Percentiles rank a stretch among this genome's conserved stretches.
phyloP scores from a whole-genome alignment of 139 green algal species.

The Limnomonas spitsbergensis region DNA sequence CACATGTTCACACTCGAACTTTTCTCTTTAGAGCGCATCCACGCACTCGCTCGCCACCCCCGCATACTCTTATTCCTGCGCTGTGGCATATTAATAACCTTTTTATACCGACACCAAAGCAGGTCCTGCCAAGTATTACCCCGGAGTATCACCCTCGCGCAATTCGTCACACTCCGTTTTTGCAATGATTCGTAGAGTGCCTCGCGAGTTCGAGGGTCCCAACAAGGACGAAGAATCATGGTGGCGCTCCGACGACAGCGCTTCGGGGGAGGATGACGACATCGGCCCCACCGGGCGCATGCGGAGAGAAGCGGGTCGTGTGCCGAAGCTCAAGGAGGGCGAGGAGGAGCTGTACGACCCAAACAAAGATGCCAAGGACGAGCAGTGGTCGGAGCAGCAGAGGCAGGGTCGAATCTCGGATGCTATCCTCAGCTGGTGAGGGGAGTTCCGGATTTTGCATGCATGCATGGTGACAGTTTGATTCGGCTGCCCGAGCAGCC shows the following conservation, averaged over 20 bases:
- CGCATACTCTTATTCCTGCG: too few species aligned
- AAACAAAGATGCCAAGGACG: neutral
- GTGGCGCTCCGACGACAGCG: neutral
- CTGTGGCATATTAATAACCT: too few species aligned
- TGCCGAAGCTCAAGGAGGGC: neutral
- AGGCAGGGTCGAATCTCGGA: neutral
- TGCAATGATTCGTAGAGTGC: neutral
- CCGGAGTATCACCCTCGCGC: neutral
- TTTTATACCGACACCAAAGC: too few species aligned
- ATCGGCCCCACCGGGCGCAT: too few species aligned
- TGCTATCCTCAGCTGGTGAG: conserved; percentile 2
- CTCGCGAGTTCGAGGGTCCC: neutral
- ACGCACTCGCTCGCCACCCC: too few species aligned
- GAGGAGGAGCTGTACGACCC: neutral
- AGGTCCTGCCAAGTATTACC: too few species aligned
- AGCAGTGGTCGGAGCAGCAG: neutral
- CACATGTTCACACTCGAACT: too few species aligned
- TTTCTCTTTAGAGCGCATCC: too few species aligned
- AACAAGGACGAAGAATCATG: neutral
- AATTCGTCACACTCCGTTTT: neutral
- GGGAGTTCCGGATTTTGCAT: neutral
- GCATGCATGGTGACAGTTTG: neutral
- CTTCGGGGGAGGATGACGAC: neutral
- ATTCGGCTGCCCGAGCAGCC: too few species aligned
- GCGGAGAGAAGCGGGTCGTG: neutral